Evolutionary conservation across 2,329 filamentous ascomycete species (phyloP), one percentile per base, ranked within the genome.

Genomic region (Penicillium sp.): DNA sequence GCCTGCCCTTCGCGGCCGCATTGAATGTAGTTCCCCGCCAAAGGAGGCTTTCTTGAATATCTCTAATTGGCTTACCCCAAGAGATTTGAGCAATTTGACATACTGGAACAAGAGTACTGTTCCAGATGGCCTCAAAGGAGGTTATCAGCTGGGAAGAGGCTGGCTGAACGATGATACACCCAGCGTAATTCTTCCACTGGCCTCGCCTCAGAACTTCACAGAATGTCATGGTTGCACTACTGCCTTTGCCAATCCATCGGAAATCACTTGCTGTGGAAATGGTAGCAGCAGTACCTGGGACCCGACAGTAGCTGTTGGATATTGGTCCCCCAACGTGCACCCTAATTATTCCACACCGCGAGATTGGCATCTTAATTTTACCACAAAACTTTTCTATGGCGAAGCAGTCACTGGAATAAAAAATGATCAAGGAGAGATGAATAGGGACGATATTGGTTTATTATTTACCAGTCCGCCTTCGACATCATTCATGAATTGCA

Each of bases 311-410:
- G 57, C 27, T 1, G 27, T 60, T 12, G 57, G 57, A 1, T 58
- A 56, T 18, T 60, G 57, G 57, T 58, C 57, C 5, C 52, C 45
- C 10, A 56, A 52, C n/a, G 30, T 17, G 4, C n/a, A 50, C 15
- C 37, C 15, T 13, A n/a, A 15, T 4, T 18, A 20, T 4, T 59
- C n/a, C 8, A 39, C 43, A 3, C 8, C 46, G 2, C 39, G 44
- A 2, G 3, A 33, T 0, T 60, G 55, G 55, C 45, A 56, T 1
- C 8, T 18, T 9, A 58, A 60, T 3, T 60, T 60, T 27, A 56
- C 57, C 0, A 34, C 32, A 2, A 60, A 60, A n/a, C 56, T 52
- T 44, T 12, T 60, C n/a, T 26, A 51, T 12, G 57, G 57, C 0
- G n/a, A 47, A 20, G 48, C 57, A 3, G 18, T 56, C 2, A 43